Evolutionary conservation across 306 rosid genomes (phyloP).

Genomic region (Medicago ruthenica): DNA sequence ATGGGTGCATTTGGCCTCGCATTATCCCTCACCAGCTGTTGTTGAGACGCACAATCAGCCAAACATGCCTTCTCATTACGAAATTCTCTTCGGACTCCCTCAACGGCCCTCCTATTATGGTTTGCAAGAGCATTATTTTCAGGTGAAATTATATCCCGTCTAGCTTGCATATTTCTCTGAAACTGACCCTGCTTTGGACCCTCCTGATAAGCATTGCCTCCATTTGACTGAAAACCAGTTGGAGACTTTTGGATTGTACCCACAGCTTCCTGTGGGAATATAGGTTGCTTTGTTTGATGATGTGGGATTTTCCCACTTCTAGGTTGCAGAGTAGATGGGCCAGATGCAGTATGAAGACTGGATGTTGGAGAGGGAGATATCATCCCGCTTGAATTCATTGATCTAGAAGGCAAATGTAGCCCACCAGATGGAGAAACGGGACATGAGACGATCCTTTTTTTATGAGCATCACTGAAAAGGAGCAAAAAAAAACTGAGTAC

Average conservation of each 20-base stretch:
- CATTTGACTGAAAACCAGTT: constrained; percentile 46
- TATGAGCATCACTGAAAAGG: constrained; percentile 60
- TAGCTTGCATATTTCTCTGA: constrained; percentile 52
- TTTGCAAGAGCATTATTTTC: constrained; percentile 50
- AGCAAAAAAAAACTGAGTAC: constrained; percentile 15
- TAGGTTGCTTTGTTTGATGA: constrained; percentile 56
- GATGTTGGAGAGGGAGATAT: constrained; percentile 79
- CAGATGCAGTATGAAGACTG: constrained; percentile 70
- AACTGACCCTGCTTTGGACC: constrained; percentile 55
- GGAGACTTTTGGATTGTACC: constrained; percentile 52
- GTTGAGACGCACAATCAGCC: constrained; percentile 43
- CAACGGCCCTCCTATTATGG: constrained; percentile 50
- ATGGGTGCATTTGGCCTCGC: not conserved
- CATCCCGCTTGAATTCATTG: constrained; percentile 63
- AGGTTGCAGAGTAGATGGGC: constrained; percentile 72
- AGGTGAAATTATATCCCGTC: constrained; percentile 49
- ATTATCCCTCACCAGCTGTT: not conserved
- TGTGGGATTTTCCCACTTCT: constrained; percentile 67
- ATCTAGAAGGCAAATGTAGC: constrained; percentile 64
- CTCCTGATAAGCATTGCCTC: constrained; percentile 48
- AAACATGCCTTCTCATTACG: constrained; percentile 51
- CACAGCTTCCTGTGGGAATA: constrained; percentile 53
- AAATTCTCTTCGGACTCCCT: constrained; percentile 46
- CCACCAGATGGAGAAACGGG: constrained; percentile 76
- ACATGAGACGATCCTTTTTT: constrained; percentile 70